Percentiles rank a stretch among this genome's conserved stretches.
Evolutionary conservation across 108 stramenopile genomes (phyloP).

Genomic region (Pseudonitzschia multistriata): DNA sequence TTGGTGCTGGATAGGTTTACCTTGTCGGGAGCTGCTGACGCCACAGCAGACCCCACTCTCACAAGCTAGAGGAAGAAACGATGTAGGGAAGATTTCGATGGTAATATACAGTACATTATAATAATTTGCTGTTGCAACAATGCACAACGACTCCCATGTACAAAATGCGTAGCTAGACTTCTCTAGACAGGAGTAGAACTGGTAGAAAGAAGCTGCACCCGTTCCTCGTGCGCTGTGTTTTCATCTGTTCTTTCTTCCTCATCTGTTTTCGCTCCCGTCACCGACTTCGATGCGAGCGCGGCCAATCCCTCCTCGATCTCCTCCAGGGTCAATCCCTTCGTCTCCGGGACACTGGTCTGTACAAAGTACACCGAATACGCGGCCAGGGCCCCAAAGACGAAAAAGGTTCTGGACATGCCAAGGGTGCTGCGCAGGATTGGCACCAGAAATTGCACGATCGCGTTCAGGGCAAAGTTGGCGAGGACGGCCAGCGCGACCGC

Average conservation of each 20-base stretch:
- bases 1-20: too few relatives aligned
- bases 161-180: too few relatives aligned
- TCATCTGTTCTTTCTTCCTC: not conserved
- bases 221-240: not conserved
- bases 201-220: not conserved
- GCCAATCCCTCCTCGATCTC: constrained; percentile 33
- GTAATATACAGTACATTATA: too few relatives aligned
- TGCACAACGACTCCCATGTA: too few relatives aligned
- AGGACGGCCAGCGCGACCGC: constrained; percentile 47
- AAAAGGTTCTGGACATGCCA: constrained; percentile 37
- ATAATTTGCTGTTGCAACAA: too few relatives aligned
- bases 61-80: too few relatives aligned
- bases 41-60: too few relatives aligned
- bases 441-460: constrained; percentile 35
- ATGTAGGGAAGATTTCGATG: too few relatives aligned
- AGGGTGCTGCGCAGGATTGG: constrained; percentile 25
- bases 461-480: constrained; percentile 41
- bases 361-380: constrained; percentile 34
- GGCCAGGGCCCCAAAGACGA: constrained; percentile 36
- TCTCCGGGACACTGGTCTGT: constrained; percentile 36
- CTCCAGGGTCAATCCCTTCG: constrained; percentile 49
- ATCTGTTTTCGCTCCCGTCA: too few relatives aligned
- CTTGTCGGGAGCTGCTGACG: too few relatives aligned
- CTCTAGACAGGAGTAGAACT: too few relatives aligned
- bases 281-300: not conserved